Conservation (phyloP, 1,284 basidiomycete genomes). For the Blastosporella zonata region DNA sequence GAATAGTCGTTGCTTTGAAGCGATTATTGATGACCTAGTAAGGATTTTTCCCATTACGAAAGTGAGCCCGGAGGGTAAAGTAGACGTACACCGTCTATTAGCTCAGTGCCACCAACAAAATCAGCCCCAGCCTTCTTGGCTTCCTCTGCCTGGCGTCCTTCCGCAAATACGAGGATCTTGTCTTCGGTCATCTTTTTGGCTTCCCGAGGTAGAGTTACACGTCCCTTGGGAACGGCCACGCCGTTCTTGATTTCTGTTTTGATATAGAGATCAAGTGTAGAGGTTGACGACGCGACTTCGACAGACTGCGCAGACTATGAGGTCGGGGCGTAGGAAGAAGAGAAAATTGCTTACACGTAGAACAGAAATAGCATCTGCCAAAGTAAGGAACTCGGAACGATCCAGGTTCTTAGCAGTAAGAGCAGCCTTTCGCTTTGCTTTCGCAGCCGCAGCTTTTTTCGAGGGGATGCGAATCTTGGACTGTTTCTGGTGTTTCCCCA, state of each 20-base stretch:
- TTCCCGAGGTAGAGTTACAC: conserved; percentile 56
- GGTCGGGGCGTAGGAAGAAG: not conserved
- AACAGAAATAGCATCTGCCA: conserved; percentile 62
- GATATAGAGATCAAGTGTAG: conserved; percentile 79
- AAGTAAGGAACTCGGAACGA: conserved; percentile 22
- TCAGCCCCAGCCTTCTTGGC: conserved; percentile 82
- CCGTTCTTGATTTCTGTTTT: conserved; percentile 76
- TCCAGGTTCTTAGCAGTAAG: conserved; percentile 17
- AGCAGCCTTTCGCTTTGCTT: conserved; percentile 26
- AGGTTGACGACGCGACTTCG: conserved; percentile 71
- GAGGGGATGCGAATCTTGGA: conserved; percentile 51
- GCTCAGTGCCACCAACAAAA: conserved; percentile 82
- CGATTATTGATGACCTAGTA: conserved; percentile 63
- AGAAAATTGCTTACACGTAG: conserved; percentile 52
- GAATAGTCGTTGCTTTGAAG: conserved; percentile 76
- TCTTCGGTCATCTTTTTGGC: conserved; percentile 71
- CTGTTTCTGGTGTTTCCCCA: conserved; percentile 47
- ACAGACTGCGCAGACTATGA: conserved; percentile 52
- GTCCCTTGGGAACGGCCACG: conserved; percentile 77
- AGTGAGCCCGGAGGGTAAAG: conserved; percentile 4
- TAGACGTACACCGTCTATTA: conserved; percentile 71
- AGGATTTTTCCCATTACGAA: conserved; percentile 6
- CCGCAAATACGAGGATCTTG: conserved; percentile 84
- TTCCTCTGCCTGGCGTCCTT: conserved; percentile 73
- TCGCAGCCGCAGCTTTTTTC: conserved; percentile 63